These are phyloP conservation scores for Cardamine occulta DNA, from an alignment of 345 rosid species.

Conservation along the genomic window DNA sequence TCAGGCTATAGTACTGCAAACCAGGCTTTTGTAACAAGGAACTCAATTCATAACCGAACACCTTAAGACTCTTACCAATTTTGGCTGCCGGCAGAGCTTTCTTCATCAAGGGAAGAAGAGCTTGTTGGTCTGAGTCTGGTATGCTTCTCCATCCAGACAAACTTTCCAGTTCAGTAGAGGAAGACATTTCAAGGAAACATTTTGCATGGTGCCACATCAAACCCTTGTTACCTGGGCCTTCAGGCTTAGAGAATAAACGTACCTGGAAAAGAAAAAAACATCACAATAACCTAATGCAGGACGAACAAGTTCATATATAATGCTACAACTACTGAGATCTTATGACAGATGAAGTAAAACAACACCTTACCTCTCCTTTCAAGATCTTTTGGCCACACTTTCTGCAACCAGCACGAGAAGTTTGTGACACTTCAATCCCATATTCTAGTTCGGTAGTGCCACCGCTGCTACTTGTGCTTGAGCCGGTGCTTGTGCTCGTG, in stretches of 20 bases:
- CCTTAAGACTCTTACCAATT: constrained; percentile 50
- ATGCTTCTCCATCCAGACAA: constrained; percentile 80
- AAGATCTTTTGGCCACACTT: constrained; percentile 69
- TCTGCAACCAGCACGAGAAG: constrained; percentile 84
- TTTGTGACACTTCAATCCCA: constrained; percentile 77
- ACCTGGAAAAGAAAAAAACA: constrained; percentile 51
- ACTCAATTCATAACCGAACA: constrained; percentile 16
- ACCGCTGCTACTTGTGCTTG: constrained; percentile 18
- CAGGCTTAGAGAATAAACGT: constrained; percentile 75
- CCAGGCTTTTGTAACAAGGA: constrained; percentile 7
- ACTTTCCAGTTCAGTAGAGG: constrained; percentile 64
- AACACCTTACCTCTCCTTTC: constrained; percentile 82
- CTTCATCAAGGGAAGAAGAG: constrained; percentile 57
- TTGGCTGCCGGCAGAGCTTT: constrained; percentile 52
- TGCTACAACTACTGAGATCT: constrained; percentile 16
- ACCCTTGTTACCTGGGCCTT: constrained; percentile 63
- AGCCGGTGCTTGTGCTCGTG: not conserved
- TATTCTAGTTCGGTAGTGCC: constrained; percentile 47
- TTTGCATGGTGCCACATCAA: constrained; percentile 86
- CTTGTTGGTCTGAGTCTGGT: constrained; percentile 63
- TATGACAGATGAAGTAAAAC: constrained; percentile 29
- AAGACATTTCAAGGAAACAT: constrained; percentile 63
- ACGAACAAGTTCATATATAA: constrained; percentile 17
- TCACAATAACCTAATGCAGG: constrained; percentile 6
- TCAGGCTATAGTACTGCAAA: constrained; percentile 19